Evolutionary conservation across 2,329 filamentous ascomycete species (phyloP), one percentile per base, ranked within the genome.

Genomic region (Fusarium falciforme): DNA sequence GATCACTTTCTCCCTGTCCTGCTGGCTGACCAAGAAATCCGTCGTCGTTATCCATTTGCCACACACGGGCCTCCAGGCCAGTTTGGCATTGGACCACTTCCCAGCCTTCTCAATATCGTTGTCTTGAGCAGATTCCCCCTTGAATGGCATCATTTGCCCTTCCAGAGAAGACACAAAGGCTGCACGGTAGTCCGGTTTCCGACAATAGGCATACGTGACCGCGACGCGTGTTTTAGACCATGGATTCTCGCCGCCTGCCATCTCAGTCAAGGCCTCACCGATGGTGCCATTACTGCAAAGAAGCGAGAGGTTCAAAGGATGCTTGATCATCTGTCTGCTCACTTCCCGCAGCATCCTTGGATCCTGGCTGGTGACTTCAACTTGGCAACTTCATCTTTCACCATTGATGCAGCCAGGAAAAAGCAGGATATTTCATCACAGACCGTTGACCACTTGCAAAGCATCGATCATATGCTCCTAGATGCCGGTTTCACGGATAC

Each of bases 301-400:
- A 88, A 86, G 71, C 80, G 82, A 1, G 90, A 93, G 73, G 78
- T 92, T 16, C 84, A 87, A 54, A 84, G 80, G 22, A 77, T 93
- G 2, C 76, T 88, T 2, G 78, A 79, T 9, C 80, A 90, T 76
- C 73, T 93, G 17, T 77, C 80, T 1, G 73, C 70, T 1, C 74
- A 80, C 0, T 87, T 89, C 55, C 71, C 81, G 2, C 64, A 79
- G 0, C 84, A 86, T 40, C 84, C 89, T 6, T 90, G 87, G 83
- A 82, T 92, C 5, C 74, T 93, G 22, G 88, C 88, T 0, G 91
- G 91, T 4, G 90, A 93, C 76, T 91, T 92, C 78, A 93, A 93
- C 74, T 82, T 93, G 27, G 84, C 87, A 8, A 91, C 90, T 0
- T 93, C 91, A 1, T 81, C 84, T 2, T 84, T 85, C 61, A 89